phyloP scores from a whole-genome alignment of 2,329 filamentous ascomycete species.

The Aspergillus sergii region DNA sequence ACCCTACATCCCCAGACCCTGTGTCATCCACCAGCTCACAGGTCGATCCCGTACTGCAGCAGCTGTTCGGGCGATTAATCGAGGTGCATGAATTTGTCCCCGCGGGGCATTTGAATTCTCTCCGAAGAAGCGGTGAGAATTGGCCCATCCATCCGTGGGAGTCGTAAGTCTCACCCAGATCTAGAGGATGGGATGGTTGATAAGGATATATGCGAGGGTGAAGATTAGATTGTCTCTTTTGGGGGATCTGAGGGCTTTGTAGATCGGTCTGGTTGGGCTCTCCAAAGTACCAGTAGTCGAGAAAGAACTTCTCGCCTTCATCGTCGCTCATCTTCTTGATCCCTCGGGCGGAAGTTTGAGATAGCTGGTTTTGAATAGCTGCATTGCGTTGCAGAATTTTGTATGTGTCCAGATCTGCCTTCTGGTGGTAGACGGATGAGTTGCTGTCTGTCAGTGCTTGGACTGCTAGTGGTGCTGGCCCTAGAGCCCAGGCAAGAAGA shows the following conservation, averaged over 20 bases:
- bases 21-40: slow-evolving; percentile 58
- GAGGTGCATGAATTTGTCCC: slow-evolving; percentile 57
- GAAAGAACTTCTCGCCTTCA: slow-evolving; percentile 52
- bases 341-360: slow-evolving; percentile 22
- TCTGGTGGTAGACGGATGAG: neutral
- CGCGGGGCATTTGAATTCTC: slow-evolving; percentile 61
- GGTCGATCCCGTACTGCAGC: slow-evolving; percentile 56
- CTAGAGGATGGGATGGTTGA: slow-evolving; percentile 9
- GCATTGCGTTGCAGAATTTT: slow-evolving; percentile 26
- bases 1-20: slow-evolving; percentile 60
- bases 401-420: neutral
- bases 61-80: slow-evolving; percentile 60
- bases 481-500: neutral
- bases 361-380: slow-evolving; percentile 34
- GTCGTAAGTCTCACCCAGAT: neutral
- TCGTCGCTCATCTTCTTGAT: slow-evolving; percentile 48
- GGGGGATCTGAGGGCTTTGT: neutral
- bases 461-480: neutral
- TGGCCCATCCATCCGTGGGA: slow-evolving; percentile 1
- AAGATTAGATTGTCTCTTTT: slow-evolving; percentile 9
- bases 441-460: neutral
- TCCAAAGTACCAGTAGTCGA: slow-evolving; percentile 48
- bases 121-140: slow-evolving; percentile 18
- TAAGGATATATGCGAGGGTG: slow-evolving; percentile 20
- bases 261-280: slow-evolving; percentile 18